A percentile compares a stretch with the other conserved stretches of the same genome.
phyloP scores from a whole-genome alignment of 768 basidiomycete genomes.

The Macrocybe gigantea region DNA sequence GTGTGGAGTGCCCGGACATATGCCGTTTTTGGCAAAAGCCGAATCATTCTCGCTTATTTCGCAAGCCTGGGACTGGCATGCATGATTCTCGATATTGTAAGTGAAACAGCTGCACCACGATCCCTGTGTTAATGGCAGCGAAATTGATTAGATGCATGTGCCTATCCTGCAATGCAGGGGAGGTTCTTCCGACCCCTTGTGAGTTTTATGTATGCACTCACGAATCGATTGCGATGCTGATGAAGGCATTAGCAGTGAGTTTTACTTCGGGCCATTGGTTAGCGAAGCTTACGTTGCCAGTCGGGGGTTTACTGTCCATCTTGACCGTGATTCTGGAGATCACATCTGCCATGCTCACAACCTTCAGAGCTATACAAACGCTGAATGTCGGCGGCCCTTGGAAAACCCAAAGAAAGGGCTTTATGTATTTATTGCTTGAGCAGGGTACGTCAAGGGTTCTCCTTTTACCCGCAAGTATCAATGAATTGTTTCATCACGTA shows the following conservation, averaged over 20 bases:
- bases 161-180: slow-evolving; percentile 5
- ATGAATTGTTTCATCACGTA: neutral
- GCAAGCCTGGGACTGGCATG: slow-evolving; percentile 13
- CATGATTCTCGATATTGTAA: slow-evolving; percentile 18
- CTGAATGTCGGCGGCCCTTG: slow-evolving; percentile 8
- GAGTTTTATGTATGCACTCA: neutral
- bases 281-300: slow-evolving; percentile 2
- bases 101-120: neutral
- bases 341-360: slow-evolving; percentile 15
- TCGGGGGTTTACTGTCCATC: slow-evolving; percentile 16
- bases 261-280: neutral
- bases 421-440: slow-evolving; percentile 15
- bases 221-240: neutral
- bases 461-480: neutral
- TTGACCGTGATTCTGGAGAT: slow-evolving; percentile 17
- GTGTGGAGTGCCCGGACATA: slow-evolving; percentile 17
- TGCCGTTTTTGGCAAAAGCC: slow-evolving; percentile 14
- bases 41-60: slow-evolving; percentile 12
- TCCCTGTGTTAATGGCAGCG: neutral
- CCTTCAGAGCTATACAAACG: slow-evolving; percentile 10
- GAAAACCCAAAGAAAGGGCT: slow-evolving; percentile 2
- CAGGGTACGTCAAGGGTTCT: slow-evolving; percentile 9
- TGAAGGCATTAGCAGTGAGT: too few relatives aligned
- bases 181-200: slow-evolving; percentile 7
- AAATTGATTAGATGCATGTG: slow-evolving; percentile 9